Conservation (phyloP, 2,329 filamentous ascomycete species). For the Fusarium foetens region DNA sequence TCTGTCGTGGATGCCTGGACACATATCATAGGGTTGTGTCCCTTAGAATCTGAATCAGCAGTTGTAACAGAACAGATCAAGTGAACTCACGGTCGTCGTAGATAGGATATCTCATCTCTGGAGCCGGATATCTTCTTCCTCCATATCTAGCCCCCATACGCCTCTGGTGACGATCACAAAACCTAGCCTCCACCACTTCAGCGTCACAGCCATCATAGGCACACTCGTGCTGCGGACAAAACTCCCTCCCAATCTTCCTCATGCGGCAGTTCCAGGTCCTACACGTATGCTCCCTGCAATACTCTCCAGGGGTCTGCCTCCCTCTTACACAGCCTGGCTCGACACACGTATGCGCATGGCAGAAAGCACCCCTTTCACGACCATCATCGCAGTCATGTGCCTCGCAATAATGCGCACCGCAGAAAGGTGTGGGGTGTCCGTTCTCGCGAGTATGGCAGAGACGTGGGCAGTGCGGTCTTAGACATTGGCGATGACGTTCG, state of each 20-base stretch:
- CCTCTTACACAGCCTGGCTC: constrained; percentile 42
- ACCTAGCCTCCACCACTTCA: constrained; percentile 33
- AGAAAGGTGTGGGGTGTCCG: constrained; percentile 41
- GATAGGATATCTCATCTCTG: constrained; percentile 19
- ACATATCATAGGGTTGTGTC: constrained; percentile 13
- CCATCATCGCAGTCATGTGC: constrained; percentile 41
- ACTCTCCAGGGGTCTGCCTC: constrained; percentile 3
- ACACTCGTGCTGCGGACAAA: constrained; percentile 45
- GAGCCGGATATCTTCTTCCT: constrained; percentile 17
- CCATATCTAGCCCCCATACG: constrained; percentile 14
- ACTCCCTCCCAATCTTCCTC: constrained; percentile 33
- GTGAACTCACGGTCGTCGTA: constrained; percentile 42
- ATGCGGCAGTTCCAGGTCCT: constrained; percentile 35
- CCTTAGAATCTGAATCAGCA: neutral
- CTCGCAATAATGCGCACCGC: constrained; percentile 46
- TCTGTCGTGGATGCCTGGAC: constrained; percentile 16
- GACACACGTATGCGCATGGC: constrained; percentile 44
- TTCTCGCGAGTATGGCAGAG: constrained; percentile 44
- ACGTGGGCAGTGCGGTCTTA: constrained; percentile 34
- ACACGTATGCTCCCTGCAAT: constrained; percentile 46
- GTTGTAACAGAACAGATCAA: neutral
- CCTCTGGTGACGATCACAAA: constrained; percentile 39
- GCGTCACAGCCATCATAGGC: constrained; percentile 39
- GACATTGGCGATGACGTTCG: constrained; percentile 45
- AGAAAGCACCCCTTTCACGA: constrained; percentile 35